phyloP scores from a whole-genome alignment of 352 stramenopile species.

The Thalassiosira delicatula region DNA sequence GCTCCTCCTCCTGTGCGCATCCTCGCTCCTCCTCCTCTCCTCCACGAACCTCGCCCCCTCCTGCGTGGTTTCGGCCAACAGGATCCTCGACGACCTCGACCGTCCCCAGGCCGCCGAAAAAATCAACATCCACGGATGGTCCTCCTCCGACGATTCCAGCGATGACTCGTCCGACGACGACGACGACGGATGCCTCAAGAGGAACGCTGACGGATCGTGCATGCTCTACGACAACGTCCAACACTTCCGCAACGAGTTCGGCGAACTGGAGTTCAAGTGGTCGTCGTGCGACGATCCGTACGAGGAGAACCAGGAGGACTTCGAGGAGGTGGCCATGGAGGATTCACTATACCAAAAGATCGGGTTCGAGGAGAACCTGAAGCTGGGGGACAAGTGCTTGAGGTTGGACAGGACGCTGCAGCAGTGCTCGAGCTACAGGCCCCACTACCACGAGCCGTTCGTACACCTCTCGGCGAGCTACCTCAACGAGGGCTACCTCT shows the following conservation, averaged over 20 bases:
- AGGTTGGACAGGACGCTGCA: slow-evolving; percentile 58
- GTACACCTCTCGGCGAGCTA: slow-evolving; percentile 59
- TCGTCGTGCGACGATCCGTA: slow-evolving; percentile 54
- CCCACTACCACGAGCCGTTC: slow-evolving; percentile 71
- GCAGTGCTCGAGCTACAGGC: slow-evolving; percentile 59
- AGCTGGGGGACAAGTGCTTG: slow-evolving; percentile 59
- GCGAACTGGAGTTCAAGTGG: slow-evolving; percentile 63
- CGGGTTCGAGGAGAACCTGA: slow-evolving; percentile 64
- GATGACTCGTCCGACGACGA: slow-evolving; percentile 23
- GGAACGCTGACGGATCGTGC: slow-evolving; percentile 43
- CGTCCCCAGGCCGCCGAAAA: slow-evolving; percentile 44
- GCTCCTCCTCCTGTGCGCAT: too few species aligned
- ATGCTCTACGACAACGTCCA: slow-evolving; percentile 54
- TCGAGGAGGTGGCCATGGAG: slow-evolving; percentile 42
- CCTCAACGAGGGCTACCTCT: slow-evolving; percentile 29
- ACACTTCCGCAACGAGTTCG: slow-evolving; percentile 62
- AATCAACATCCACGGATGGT: slow-evolving; percentile 41
- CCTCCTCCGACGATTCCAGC: slow-evolving; percentile 13
- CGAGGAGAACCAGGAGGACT: slow-evolving; percentile 59
- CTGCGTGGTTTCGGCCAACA: too few species aligned
- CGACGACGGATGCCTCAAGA: slow-evolving; percentile 34
- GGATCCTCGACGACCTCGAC: slow-evolving; percentile 41
- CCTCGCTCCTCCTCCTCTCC: too few species aligned
- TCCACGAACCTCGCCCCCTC: too few species aligned
- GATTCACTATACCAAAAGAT: slow-evolving; percentile 59